Base-by-base conservation (phyloP, 192 early-diverging fungal species). In the Coemansia sp. region DNA sequence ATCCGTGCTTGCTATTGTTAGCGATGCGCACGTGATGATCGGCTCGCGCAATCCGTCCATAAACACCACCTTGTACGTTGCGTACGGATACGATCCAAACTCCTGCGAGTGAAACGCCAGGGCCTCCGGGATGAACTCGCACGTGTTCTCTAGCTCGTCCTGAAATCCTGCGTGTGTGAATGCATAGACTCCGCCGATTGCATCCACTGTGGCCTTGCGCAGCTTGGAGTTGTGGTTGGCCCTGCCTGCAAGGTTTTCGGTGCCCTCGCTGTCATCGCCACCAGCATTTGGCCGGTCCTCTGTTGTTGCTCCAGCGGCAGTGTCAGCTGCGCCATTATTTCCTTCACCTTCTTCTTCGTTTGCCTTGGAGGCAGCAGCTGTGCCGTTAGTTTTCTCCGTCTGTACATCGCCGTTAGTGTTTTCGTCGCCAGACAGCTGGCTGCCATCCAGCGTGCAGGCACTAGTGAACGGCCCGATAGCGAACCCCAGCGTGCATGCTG, bases 31-130 rank as follows among this genome's bases (percentile, higher is more conserved):
- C 9, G 89, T 84, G 7, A 87, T 76, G 1, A 89, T 79, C 6
- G 92, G 84, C 43, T 77, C 75, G 63, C 84, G 86, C 7, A 88
- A 73, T 37, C 94, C 89, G 52, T 92, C 93, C 16, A 96, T 70
- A 81, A 97, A 97, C 4, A 96, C 93, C 31, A 93, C 73, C 64
- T 97, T 94, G 73, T 85, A 96, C 4, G 90, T 86, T 25, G 84
- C 71, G 63, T 88, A 97, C 0, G 95, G 95, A 70, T 91, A 97
- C 13, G 91, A 90, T 0, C 93, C 94, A 51, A 91, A 89, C 79
- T 93, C 94, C 63, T 92, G 90, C 66, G 92, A 88, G 74, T 88
- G 90, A 67, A 94, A 95, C 26, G 88, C 91, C 75, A 95, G 81
- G 20, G 75, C 75, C 49, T 82, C 80, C 20, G 89, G 64, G 16